Evolutionary conservation across 495 filamentous ascomycete genomes (phyloP), one percentile per base, ranked within the genome.

Genomic region (Lophiostoma macrostomum): DNA sequence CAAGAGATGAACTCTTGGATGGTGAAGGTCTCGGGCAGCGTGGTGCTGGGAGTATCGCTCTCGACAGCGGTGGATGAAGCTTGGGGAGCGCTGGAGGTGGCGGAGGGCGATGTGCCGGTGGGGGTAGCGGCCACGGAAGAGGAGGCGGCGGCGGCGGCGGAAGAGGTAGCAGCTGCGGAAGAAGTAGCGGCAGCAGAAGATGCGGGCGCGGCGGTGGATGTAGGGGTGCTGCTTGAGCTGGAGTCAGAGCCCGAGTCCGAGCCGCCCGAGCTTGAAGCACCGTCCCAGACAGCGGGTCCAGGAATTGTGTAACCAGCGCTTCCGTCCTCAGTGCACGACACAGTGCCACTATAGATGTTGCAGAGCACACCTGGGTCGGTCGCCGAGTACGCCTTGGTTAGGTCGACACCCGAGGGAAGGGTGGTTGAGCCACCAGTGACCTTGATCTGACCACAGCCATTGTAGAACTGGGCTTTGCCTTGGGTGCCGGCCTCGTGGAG

Each of bases 401-500:
- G 36, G 19, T 55, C 61, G n/a, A 61, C 59, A 41, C 64, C 64
- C 7, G 58, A 62, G 22, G 64, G 63, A 42, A 67, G 53, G 8
- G 56, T 44, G 22, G 5, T 48, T n/a, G 57, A 16, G 35, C 61
- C 69, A 58, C 16, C 53, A 53, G 67, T 72, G 27, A 80, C 72
- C 46, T 70, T 71, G 54, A 79, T 57, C 64, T 79, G 77, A 4
- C 76, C 66, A 63, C 76, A 80, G 40, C 63, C 67, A 38, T 75
- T 73, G 56, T 80, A 79, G 64, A 78, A 72, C 67, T 80, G 77
- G 19, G 77, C 77, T 22, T 76, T 77, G 27, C 70, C 66, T 23
- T 47, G 54, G 19, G 60, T 44, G 62, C 74, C 69, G 45, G 41
- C 64, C 56, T 67, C 76, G 53, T 80, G 76, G 11, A 74, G 71